Evolutionary conservation across 768 basidiomycete genomes (phyloP).

Genomic region (Boletus pseudopeckii): DNA sequence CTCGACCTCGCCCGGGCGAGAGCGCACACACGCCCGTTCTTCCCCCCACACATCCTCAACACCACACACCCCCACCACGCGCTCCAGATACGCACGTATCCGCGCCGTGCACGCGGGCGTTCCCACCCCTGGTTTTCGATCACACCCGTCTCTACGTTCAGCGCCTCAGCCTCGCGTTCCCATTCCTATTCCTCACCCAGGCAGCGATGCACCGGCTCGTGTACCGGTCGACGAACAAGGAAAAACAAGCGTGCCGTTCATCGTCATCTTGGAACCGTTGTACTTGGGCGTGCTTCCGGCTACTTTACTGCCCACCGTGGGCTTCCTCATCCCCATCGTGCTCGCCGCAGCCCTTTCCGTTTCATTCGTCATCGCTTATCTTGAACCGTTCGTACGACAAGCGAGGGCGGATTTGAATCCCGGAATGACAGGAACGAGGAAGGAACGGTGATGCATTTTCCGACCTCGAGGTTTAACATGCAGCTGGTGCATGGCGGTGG

Average conservation of each 20-base stretch:
- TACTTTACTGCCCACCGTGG: slow-evolving; percentile 40
- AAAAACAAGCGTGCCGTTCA: slow-evolving; percentile 40
- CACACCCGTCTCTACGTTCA: slow-evolving; percentile 2
- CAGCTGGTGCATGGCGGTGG: slow-evolving; percentile 23
- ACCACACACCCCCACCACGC: slow-evolving; percentile 26
- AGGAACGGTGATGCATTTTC: slow-evolving; percentile 19
- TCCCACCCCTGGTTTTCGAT: slow-evolving; percentile 34
- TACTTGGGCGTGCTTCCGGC: slow-evolving; percentile 57
- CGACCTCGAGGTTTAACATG: slow-evolving; percentile 19
- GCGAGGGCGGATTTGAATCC: slow-evolving; percentile 23
- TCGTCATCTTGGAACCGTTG: slow-evolving; percentile 56
- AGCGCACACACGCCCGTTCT: slow-evolving; percentile 5
- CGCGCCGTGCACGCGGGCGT: slow-evolving; percentile 53
- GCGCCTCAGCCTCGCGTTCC: background rate
- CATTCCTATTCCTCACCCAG: background rate
- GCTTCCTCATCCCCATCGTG: slow-evolving; percentile 29
- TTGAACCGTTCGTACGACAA: slow-evolving; percentile 22
- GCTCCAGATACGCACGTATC: slow-evolving; percentile 55
- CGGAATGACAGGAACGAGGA: slow-evolving; percentile 2
- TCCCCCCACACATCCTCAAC: slow-evolving; percentile 4
- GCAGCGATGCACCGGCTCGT: slow-evolving; percentile 2
- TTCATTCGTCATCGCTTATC: slow-evolving; percentile 15
- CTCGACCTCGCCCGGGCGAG: background rate
- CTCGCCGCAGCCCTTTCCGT: slow-evolving; percentile 20
- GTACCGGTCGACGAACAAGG: background rate